Percentiles rank a stretch among this genome's conserved stretches.
These are phyloP conservation scores for Carnegiea gigantea DNA, from an alignment of 179 eudicot species.

Conservation along the genomic window DNA sequence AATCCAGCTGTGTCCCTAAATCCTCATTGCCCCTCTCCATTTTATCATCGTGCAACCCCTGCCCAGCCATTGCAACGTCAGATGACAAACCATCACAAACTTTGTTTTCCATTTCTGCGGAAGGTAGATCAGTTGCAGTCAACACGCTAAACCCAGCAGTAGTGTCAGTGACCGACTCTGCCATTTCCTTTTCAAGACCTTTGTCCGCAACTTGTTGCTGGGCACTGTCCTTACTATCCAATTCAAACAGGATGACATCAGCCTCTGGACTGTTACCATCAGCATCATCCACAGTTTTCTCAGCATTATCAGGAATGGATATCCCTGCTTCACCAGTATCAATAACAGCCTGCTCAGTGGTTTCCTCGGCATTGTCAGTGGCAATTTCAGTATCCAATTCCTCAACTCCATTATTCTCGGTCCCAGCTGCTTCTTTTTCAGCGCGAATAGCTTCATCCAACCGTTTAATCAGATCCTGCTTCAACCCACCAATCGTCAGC, in stretches of 20 bases:
- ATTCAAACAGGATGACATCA: constrained; percentile 26
- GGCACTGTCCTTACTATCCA: constrained; percentile 19
- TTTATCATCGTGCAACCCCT: constrained; percentile 26
- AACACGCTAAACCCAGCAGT: constrained; percentile 22
- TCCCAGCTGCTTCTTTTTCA: constrained; percentile 41
- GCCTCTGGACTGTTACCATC: constrained; percentile 12
- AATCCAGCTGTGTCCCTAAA: constrained; percentile 23
- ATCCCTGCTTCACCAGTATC: constrained; percentile 8
- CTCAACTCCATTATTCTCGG: constrained; percentile 19
- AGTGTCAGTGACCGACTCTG: constrained; percentile 23
- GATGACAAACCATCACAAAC: constrained; percentile 17
- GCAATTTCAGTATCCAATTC: constrained; percentile 24
- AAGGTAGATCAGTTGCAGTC: constrained; percentile 27
- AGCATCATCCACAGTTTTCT: constrained; percentile 19
- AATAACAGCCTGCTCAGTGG: not conserved
- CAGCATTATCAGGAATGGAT: constrained; percentile 19
- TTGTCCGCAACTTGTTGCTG: not conserved
- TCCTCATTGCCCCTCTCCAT: constrained; percentile 26
- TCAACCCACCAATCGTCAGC: constrained; percentile 70
- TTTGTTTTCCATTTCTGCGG: constrained; percentile 31
- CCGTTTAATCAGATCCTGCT: constrained; percentile 69
- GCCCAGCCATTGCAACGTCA: constrained; percentile 28
- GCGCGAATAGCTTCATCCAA: constrained; percentile 62
- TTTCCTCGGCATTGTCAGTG: constrained; percentile 24
- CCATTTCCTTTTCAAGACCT: not conserved